Conservation (phyloP, 106 monocot genomes). For the Platanthera guangdongensis region DNA sequence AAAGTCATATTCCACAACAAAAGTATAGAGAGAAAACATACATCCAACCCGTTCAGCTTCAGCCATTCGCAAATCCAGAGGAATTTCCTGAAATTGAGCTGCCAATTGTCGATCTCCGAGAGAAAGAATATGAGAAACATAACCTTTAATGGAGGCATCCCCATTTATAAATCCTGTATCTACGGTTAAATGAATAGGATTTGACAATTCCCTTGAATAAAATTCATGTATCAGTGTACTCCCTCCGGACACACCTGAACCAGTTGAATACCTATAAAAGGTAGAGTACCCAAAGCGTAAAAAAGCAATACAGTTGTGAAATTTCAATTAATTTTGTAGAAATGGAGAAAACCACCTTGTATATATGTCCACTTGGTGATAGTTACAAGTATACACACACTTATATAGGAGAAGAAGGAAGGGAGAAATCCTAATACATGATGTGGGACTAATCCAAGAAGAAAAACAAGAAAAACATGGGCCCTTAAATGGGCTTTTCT, state of each 20-base stretch:
- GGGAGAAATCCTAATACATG: too few species aligned
- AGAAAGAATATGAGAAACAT: slow-evolving; percentile 60
- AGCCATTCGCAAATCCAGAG: slow-evolving; percentile 70
- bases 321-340: not conserved
- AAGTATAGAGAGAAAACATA: slow-evolving; percentile 20
- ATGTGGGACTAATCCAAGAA: too few species aligned
- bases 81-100: slow-evolving; percentile 87
- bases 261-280: slow-evolving; percentile 83
- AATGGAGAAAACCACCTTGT: too few species aligned
- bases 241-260: slow-evolving; percentile 77
- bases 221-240: slow-evolving; percentile 93
- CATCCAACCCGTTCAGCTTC: slow-evolving; percentile 92
- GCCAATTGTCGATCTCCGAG: slow-evolving; percentile 87
- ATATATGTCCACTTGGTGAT: too few species aligned
- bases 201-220: slow-evolving; percentile 70
- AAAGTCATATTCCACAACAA: not conserved
- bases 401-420: too few species aligned
- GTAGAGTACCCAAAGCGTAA: not conserved
- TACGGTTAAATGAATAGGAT: slow-evolving; percentile 85
- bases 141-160: slow-evolving; percentile 86
- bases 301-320: not conserved
- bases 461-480: too few species aligned
- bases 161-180: slow-evolving; percentile 84
- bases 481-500: too few species aligned
- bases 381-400: too few species aligned